A percentile compares a stretch with the other conserved stretches of the same genome.
Evolutionary conservation across 345 rosid genomes (phyloP).

Genomic region (Aquilaria malaccensis): DNA sequence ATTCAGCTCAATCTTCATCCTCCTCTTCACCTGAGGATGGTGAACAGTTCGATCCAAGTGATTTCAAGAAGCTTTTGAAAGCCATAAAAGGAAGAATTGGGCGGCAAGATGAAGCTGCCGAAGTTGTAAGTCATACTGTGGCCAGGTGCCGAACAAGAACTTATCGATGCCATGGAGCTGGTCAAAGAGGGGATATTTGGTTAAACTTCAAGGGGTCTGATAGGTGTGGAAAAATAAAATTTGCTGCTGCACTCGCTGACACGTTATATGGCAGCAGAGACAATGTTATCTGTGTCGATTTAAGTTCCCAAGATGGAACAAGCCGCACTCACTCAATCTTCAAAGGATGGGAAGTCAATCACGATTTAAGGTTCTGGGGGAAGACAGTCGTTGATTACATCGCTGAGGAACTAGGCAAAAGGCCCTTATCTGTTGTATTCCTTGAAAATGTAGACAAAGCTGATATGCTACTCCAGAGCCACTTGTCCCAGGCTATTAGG

Average conservation of each 20-base stretch:
- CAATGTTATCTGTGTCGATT: conserved; percentile 47
- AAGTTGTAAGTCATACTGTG: conserved; percentile 33
- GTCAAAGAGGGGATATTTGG: conserved; percentile 56
- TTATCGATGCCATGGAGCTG: conserved; percentile 9
- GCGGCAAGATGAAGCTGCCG: conserved; percentile 63
- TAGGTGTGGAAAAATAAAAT: conserved; percentile 39
- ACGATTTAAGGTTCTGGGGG: conserved; percentile 41
- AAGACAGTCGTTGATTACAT: conserved; percentile 58
- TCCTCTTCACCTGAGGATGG: conserved; percentile 28
- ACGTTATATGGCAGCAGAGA: conserved; percentile 39
- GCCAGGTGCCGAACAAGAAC: conserved; percentile 19
- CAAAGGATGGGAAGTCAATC: conserved; percentile 15
- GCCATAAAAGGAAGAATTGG: conserved; percentile 42
- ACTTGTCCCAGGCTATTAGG: conserved; percentile 44
- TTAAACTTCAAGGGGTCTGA: conserved; percentile 59
- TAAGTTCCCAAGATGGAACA: conserved; percentile 25
- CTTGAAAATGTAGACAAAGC: conserved; percentile 73
- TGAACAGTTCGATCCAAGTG: conserved; percentile 19
- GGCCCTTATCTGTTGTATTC: conserved; percentile 51
- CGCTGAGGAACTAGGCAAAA: conserved; percentile 51
- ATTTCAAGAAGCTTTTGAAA: conserved; percentile 42
- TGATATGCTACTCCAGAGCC: conserved; percentile 38
- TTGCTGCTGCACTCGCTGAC: conserved; percentile 56
- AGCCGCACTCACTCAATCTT: conserved; percentile 3
- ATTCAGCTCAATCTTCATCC: conserved; percentile 30